These are phyloP conservation scores for Botrytis fragariae DNA, from an alignment of 2,329 filamentous ascomycete species.

Conservation along the genomic window DNA sequence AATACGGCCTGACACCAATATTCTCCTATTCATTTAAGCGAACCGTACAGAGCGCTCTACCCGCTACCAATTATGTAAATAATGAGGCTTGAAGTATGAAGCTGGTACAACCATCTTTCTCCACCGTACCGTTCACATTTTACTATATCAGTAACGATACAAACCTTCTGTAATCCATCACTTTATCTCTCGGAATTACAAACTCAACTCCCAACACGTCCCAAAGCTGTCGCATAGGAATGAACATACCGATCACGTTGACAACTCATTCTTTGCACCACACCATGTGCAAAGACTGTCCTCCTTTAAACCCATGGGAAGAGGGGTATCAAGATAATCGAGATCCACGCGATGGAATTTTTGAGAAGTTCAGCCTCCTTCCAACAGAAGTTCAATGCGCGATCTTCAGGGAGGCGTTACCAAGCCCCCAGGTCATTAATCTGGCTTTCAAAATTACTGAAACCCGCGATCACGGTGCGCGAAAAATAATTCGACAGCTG, in stretches of 20 bases:
- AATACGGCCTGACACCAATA: fast-evolving
- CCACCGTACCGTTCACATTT: not conserved
- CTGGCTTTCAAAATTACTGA: not conserved
- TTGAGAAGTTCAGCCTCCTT: not conserved
- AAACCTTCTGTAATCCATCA: fast-evolving
- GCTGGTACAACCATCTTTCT: not conserved
- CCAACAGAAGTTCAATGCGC: not conserved
- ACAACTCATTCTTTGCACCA: not conserved
- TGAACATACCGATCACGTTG: not conserved
- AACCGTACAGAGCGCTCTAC: not conserved
- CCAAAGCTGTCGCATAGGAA: too few relatives aligned
- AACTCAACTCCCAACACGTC: not conserved
- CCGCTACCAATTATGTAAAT: not conserved
- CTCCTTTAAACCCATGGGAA: not conserved
- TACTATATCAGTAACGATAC: not conserved
- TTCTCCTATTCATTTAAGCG: not conserved
- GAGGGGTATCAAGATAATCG: not conserved
- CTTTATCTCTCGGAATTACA: not conserved
- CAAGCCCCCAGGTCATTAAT: not conserved
- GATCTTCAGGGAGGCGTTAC: not conserved
- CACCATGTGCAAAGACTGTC: not conserved
- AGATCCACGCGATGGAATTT: not conserved
- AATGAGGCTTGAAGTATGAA: not conserved
- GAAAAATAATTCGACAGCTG: not conserved
- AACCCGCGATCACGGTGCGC: not conserved